A percentile compares a stretch with the other conserved stretches of the same genome.
Evolutionary conservation across 2,329 filamentous ascomycete species (phyloP).

Genomic region (Xylaria arbuscula): DNA sequence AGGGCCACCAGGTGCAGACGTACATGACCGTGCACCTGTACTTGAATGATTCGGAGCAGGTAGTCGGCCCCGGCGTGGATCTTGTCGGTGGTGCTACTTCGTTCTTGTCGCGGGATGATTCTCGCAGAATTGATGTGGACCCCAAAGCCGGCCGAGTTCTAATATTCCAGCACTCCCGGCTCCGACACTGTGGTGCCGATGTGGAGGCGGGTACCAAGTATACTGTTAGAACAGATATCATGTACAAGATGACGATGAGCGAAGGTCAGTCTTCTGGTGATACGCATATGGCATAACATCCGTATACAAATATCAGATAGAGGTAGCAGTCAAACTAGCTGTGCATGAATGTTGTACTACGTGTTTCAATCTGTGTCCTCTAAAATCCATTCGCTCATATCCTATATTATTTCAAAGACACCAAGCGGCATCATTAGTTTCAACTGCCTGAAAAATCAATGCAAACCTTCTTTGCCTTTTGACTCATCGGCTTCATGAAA

Average conservation of each 20-base stretch:
- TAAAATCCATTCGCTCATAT: background rate
- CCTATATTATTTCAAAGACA: background rate
- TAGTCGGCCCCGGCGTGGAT: conserved; percentile 48
- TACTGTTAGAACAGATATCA: conserved; percentile 66
- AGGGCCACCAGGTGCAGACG: conserved; percentile 58
- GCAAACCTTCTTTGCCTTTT: background rate
- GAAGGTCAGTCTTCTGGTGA: background rate
- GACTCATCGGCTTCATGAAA: background rate
- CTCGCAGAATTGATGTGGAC: conserved; percentile 62
- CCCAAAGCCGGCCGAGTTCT: conserved; percentile 68
- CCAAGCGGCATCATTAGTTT: background rate
- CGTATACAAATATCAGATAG: background rate
- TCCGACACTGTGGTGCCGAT: conserved; percentile 65
- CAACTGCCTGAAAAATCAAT: too few relatives aligned
- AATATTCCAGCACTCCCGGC: conserved; percentile 66
- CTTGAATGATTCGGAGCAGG: conserved; percentile 61
- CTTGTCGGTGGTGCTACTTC: conserved; percentile 66
- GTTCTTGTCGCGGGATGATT: conserved; percentile 60
- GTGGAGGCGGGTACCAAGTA: conserved; percentile 66
- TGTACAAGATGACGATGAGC: conserved; percentile 53
- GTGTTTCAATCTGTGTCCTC: background rate
- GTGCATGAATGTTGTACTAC: background rate
- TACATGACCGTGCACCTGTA: conserved; percentile 69
- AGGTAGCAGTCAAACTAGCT: background rate
- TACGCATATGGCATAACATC: background rate